phyloP scores from a whole-genome alignment of 2,329 filamentous ascomycete species.

The Sporothrix phasma region DNA sequence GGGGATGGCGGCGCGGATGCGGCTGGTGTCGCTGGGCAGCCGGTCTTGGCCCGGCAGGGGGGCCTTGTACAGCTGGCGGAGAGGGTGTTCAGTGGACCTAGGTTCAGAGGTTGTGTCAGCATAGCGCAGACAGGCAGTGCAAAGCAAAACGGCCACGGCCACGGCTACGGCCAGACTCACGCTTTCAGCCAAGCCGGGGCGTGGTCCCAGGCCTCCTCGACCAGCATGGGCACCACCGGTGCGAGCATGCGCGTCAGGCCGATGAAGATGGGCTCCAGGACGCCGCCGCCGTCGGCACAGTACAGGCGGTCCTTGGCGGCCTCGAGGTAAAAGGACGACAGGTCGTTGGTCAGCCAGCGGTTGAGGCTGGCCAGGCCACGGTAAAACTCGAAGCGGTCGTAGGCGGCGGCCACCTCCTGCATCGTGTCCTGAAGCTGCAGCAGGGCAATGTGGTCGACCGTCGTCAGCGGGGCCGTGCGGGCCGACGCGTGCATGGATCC shows the following conservation, averaged over 20 bases:
- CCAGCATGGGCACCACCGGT: conserved; percentile 70
- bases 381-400: conserved; percentile 70
- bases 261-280: conserved; percentile 56
- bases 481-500: conserved; percentile 57
- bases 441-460: conserved; percentile 65
- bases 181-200: conserved; percentile 54
- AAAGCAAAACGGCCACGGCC: not conserved
- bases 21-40: conserved; percentile 31
- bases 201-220: conserved; percentile 82
- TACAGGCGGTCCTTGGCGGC: conserved; percentile 86
- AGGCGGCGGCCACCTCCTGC: conserved; percentile 53
- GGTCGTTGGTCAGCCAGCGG: conserved; percentile 68
- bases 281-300: conserved; percentile 60
- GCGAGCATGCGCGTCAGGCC: conserved; percentile 69
- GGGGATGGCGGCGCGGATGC: conserved; percentile 35
- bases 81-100: conserved; percentile 31
- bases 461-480: conserved; percentile 41
- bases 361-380: conserved; percentile 65
- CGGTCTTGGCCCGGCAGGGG: conserved; percentile 34
- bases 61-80: conserved; percentile 37
- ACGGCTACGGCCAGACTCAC: conserved; percentile 2
- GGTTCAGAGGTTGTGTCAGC: not conserved
- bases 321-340: conserved; percentile 92
- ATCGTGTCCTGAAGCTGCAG: conserved; percentile 61
- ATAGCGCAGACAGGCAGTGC: too few relatives aligned